Conservation (phyloP, 176 grass and related monocot genomes). For the Triticum urartu region DNA sequence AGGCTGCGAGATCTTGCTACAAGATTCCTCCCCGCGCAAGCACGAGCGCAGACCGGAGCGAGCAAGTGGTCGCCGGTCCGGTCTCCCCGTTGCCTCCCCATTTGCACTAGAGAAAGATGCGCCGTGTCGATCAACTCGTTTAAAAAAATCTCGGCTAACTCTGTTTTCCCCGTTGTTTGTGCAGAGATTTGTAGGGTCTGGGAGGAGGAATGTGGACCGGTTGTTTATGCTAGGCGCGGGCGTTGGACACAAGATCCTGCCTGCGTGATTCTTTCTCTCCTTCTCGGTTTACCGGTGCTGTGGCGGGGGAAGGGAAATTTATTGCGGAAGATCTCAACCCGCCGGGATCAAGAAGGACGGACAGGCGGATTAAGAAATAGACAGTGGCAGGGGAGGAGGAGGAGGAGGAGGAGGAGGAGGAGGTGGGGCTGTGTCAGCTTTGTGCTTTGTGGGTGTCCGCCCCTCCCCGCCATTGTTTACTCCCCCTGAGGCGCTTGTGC, state of each 20-base stretch:
- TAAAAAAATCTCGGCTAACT: conserved; percentile 13
- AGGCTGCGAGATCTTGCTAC: conserved; percentile 44
- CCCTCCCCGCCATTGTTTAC: conserved; percentile 48
- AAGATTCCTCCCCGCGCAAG: conserved; percentile 43
- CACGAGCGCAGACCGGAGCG: conserved; percentile 30
- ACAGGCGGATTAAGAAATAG: conserved; percentile 34
- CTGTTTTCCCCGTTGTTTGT: conserved; percentile 49
- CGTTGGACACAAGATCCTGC: conserved; percentile 47
- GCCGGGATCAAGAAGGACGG: conserved; percentile 44
- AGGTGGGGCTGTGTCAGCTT: conserved; percentile 65
- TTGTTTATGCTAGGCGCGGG: conserved; percentile 32
- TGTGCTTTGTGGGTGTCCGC: conserved; percentile 66
- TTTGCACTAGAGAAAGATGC: conserved; percentile 45
- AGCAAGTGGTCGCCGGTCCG: conserved; percentile 56
- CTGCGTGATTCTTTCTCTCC: conserved; percentile 13
- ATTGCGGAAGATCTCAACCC: conserved; percentile 41
- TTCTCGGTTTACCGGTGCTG: not conserved
- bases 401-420: conserved; percentile 40
- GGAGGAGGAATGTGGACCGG: conserved; percentile 62
- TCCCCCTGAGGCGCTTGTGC: conserved; percentile 48
- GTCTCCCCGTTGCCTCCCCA: conserved; percentile 50
- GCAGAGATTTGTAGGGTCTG: conserved; percentile 45
- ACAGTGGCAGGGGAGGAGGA: conserved; percentile 2
- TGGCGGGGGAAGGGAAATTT: not conserved
- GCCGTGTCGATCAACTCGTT: conserved; percentile 25